Base-by-base conservation (phyloP, 169 alveolate genomes). In the Plasmodium berghei region DNA sequence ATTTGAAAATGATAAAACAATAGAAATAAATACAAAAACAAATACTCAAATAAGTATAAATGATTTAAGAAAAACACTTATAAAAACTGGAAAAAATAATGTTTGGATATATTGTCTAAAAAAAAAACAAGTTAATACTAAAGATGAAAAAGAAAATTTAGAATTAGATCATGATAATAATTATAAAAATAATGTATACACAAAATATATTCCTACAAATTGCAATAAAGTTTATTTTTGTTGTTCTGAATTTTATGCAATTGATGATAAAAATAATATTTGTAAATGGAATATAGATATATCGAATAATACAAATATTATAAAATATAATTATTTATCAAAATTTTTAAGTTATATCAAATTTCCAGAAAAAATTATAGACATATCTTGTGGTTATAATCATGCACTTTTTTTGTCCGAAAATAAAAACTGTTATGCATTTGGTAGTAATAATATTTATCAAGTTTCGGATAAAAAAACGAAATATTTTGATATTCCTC, bases 341-440 rank as follows among this genome's bases (percentile, higher is more conserved):
- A 49, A 20, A 66, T 80, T 80, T 80, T 26, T 80, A n/a, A 80
- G 16, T 6, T 80, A 80, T 61, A 55, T 80, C 55, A 18, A 66
- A 46, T 59, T 52, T 66, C 5, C 56, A 22, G 83, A 66, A 26
- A 80, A 80, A 55, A 61, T 80, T 52, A 61, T 20, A 12, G 26
- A 20, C 55, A 59, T 80, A 54, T 49, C 90, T 16, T 80, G 90
- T 45, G 90, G 90, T n/a, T 49, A 80, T 1, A 66, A 46, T 67
- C 90, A 80, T 34, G 56, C 83, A 12, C 90, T 80, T 48, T 67
- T 80, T 80, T 45, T 80, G 49, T 46, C 90, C 6, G 4, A 28
- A 66, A 26, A 61, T 66, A 80, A 80, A 80, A 80, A 80, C 16
- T 80, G 90, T 52, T 80, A 80, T 67, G 90, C 72, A n/a, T 34